Conservation (phyloP, 2,329 filamentous ascomycete genomes). For the Ambrosiella xylebori region DNA sequence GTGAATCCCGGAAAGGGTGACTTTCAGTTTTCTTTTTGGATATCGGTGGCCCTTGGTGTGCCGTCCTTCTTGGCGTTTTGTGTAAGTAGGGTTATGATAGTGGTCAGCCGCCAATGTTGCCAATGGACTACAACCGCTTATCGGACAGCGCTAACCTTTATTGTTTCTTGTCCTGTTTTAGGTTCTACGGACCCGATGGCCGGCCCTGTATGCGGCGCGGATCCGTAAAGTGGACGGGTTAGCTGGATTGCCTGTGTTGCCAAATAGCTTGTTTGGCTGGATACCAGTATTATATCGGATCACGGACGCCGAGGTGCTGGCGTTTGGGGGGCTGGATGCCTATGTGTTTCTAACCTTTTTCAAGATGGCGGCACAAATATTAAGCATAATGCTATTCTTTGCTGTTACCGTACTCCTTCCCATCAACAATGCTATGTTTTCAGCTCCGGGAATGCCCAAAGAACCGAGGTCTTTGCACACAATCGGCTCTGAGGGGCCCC, state of each 20-base stretch:
- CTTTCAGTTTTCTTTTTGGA: constrained; percentile 14
- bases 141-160: not conserved
- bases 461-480: not conserved
- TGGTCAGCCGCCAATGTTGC: not conserved
- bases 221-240: constrained; percentile 51
- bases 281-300: constrained; percentile 72
- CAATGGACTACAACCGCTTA: not conserved
- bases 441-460: not conserved
- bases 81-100: constrained; percentile 26
- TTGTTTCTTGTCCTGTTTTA: constrained; percentile 21
- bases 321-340: constrained; percentile 82
- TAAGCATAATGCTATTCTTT: constrained; percentile 65
- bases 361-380: constrained; percentile 80
- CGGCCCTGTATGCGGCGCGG: constrained; percentile 72
- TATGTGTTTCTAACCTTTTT: constrained; percentile 94
- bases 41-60: constrained; percentile 54
- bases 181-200: constrained; percentile 82
- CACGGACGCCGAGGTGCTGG: constrained; percentile 74
- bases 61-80: constrained; percentile 63
- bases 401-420: constrained; percentile 67
- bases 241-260: constrained; percentile 54
- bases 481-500: not conserved
- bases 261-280: constrained; percentile 81
- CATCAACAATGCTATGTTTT: constrained; percentile 54
- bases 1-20: constrained; percentile 14